Conservation (phyloP, 441 rosid genomes). For the Melastoma candidum region DNA sequence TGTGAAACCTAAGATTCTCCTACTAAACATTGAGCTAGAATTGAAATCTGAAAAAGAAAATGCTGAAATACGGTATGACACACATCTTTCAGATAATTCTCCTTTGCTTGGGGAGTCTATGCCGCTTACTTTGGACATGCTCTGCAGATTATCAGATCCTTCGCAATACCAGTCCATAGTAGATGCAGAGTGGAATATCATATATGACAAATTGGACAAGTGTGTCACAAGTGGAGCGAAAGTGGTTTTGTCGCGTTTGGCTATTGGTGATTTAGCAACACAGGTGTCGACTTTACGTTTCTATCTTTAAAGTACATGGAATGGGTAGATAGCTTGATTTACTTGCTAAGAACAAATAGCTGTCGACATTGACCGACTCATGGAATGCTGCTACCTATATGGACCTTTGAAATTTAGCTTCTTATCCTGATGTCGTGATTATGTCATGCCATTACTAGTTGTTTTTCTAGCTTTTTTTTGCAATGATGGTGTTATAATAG, state of each 20-base stretch:
- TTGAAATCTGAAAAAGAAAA: conserved; percentile 99
- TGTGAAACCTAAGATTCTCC: conserved; percentile 64
- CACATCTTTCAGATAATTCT: background rate
- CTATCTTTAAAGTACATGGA: background rate
- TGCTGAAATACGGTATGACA: conserved; percentile 82
- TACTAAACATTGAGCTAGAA: conserved; percentile 89
- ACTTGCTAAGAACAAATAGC: too few relatives aligned
- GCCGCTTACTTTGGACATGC: background rate
- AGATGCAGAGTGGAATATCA: conserved; percentile 99
- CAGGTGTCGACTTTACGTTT: conserved; percentile 38
- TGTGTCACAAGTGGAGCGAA: conserved; percentile 89
- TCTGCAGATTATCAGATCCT: conserved; percentile 84
- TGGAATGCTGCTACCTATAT: too few relatives aligned
- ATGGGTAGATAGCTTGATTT: too few relatives aligned
- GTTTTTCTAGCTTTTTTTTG: too few relatives aligned
- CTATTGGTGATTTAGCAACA: conserved; percentile 96
- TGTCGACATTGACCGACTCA: too few relatives aligned
- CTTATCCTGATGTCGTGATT: too few relatives aligned
- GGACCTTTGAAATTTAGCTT: too few relatives aligned
- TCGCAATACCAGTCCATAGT: conserved; percentile 96
- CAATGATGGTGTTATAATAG: too few relatives aligned
- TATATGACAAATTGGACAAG: conserved; percentile 95
- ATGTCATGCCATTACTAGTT: too few relatives aligned
- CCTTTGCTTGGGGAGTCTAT: background rate
- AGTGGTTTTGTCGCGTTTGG: conserved; percentile 94